Percentiles rank a stretch among this genome's conserved stretches.
Evolutionary conservation across 2,329 filamentous ascomycete species (phyloP).

Genomic region (Metarhizium anisopliae): DNA sequence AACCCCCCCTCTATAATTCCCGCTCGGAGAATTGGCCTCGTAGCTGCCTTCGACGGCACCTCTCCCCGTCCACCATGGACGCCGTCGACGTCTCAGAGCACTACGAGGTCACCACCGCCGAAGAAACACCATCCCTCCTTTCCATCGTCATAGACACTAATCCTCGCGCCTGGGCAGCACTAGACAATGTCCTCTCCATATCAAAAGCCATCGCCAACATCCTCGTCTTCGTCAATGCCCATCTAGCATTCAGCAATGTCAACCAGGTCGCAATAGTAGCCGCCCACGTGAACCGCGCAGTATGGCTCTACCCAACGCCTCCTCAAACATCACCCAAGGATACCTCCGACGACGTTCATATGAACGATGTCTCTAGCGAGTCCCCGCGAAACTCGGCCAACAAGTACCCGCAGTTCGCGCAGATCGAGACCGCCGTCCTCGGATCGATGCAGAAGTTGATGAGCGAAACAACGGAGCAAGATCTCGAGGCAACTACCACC

Average conservation of each 20-base stretch:
- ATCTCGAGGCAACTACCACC: conserved; percentile 68
- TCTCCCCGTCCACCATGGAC: conserved; percentile 33
- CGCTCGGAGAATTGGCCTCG: conserved; percentile 17
- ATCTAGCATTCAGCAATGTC: conserved; percentile 85
- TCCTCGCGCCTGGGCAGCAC: conserved; percentile 81
- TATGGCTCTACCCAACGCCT: conserved; percentile 74
- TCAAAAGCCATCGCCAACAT: conserved; percentile 79
- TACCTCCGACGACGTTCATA: conserved; percentile 45
- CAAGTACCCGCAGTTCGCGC: conserved; percentile 87
- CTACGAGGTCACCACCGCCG: conserved; percentile 46
- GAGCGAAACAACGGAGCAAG: conserved; percentile 51
- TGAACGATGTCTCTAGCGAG: conserved; percentile 38
- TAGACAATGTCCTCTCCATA: conserved; percentile 66
- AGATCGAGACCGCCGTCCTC: conserved; percentile 75
- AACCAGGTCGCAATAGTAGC: conserved; percentile 91
- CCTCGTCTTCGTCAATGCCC: conserved; percentile 93
- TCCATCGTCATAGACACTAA: conserved; percentile 94
- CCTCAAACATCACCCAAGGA: conserved; percentile 20
- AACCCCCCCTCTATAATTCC: background rate
- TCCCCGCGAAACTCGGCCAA: conserved; percentile 50
- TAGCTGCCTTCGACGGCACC: conserved; percentile 19
- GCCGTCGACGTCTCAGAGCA: conserved; percentile 50
- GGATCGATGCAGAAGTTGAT: conserved; percentile 67
- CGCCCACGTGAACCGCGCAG: conserved; percentile 75
- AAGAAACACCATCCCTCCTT: conserved; percentile 68